Percentiles rank a stretch among this genome's conserved stretches.
Conservation (phyloP, 805 yeast genomes). For the Candida ovalis region DNA sequence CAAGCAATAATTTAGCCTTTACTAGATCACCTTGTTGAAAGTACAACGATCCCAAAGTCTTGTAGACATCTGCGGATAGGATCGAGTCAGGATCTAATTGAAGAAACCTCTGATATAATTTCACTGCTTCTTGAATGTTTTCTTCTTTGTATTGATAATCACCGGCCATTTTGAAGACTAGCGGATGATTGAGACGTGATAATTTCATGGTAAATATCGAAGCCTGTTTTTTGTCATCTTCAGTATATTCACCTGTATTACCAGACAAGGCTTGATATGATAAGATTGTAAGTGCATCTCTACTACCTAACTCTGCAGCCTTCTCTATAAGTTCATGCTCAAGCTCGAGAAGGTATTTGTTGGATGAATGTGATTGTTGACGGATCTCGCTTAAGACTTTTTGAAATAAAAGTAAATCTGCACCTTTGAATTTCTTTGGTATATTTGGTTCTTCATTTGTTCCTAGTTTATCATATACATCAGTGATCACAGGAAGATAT, state of each 20-base stretch:
- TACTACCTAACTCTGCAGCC: conserved; percentile 80
- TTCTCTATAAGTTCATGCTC: conserved; percentile 75
- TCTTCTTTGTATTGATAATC: conserved; percentile 61
- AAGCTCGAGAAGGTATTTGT: conserved; percentile 51
- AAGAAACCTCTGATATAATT: conserved; percentile 56
- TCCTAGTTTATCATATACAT: conserved; percentile 47
- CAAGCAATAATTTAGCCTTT: conserved; percentile 55
- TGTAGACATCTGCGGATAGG: conserved; percentile 68
- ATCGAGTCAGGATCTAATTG: conserved; percentile 54
- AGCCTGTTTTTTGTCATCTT: conserved; percentile 64
- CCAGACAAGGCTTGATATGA: conserved; percentile 59
- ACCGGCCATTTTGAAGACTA: conserved; percentile 74
- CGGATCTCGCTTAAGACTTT: conserved; percentile 61
- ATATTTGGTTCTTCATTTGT: conserved; percentile 20
- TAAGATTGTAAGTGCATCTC: conserved; percentile 73
- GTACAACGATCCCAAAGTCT: conserved; percentile 56
- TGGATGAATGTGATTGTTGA: conserved; percentile 53
- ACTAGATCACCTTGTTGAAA: conserved; percentile 51
- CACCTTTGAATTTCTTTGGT: conserved; percentile 36
- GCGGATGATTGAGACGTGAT: conserved; percentile 59
- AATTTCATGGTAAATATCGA: conserved; percentile 54
- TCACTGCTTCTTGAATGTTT: conserved; percentile 49
- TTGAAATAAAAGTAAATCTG: conserved; percentile 67
- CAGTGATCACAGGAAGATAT: conserved; percentile 49
- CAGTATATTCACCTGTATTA: conserved; percentile 24